Conservation (phyloP, 1,284 basidiomycete genomes). For the Phellinidium pouzarii region DNA sequence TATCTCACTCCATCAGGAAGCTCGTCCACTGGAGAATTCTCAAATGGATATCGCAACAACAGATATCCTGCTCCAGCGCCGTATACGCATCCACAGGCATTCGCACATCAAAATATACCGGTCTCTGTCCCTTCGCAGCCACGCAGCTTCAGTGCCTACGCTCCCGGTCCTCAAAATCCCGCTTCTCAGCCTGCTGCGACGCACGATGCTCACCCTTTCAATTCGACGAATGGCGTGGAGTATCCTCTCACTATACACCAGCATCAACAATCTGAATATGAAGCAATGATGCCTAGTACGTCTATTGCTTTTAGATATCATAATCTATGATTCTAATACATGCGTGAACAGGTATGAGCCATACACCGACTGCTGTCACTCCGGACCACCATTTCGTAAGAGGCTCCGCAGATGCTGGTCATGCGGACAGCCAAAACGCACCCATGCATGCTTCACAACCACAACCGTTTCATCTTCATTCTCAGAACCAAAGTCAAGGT, state of each 20-base stretch:
- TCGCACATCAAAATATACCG: neutral
- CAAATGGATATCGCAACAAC: neutral
- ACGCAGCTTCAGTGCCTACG: neutral
- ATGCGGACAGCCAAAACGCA: neutral
- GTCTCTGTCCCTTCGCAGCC: neutral
- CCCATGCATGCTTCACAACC: neutral
- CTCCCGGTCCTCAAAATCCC: neutral
- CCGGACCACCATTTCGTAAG: slow-evolving; percentile 6
- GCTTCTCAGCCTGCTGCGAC: neutral
- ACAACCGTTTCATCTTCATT: neutral
- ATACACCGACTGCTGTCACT: neutral
- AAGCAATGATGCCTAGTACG: neutral
- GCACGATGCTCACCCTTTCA: neutral
- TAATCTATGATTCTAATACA: neutral
- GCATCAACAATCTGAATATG: slow-evolving; percentile 2
- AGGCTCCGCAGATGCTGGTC: neutral
- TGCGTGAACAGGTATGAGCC: neutral
- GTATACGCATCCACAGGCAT: neutral
- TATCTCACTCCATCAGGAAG: neutral
- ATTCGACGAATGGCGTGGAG: neutral
- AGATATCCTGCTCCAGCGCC: neutral
- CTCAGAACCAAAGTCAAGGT: neutral
- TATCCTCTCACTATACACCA: neutral
- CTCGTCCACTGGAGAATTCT: neutral
- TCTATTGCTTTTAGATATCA: neutral